Percentiles rank a stretch among this genome's conserved stretches.
These are phyloP conservation scores for Thielaviopsis cerberus DNA, from an alignment of 2,329 filamentous ascomycete genomes.

Conservation along the genomic window DNA sequence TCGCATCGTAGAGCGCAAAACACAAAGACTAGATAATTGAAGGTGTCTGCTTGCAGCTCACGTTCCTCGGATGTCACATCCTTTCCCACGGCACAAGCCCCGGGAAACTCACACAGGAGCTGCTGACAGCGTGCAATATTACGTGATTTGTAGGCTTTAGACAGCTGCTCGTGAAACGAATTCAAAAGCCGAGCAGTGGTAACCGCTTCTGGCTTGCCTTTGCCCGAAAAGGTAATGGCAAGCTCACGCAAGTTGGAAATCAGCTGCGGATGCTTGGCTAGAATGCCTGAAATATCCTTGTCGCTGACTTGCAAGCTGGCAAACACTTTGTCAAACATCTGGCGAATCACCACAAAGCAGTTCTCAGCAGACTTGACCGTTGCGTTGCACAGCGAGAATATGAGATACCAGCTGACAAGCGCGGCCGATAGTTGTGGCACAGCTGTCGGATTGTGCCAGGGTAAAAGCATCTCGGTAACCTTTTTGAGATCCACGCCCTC, in stretches of 20 bases:
- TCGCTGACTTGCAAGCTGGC: not conserved
- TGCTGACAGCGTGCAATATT: conserved; percentile 1
- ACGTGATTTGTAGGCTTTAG: conserved; percentile 1
- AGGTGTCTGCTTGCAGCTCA: conserved; percentile 16
- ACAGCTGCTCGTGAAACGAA: conserved; percentile 9
- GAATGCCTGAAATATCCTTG: not conserved
- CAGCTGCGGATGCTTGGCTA: not conserved
- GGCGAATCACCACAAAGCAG: conserved; percentile 3
- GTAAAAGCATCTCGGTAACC: conserved; percentile 2
- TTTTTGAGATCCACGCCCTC: conserved; percentile 1
- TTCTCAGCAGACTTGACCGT: not conserved
- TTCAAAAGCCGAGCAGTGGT: not conserved
- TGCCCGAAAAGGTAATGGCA: not conserved
- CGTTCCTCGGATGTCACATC: not conserved
- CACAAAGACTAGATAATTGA: conserved; percentile 24
- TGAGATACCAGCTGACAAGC: conserved; percentile 10
- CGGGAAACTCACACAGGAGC: conserved; percentile 8
- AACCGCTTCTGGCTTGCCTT: not conserved
- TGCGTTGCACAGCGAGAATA: conserved; percentile 1
- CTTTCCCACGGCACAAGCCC: not conserved
- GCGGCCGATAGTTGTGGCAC: not conserved
- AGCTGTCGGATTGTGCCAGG: not conserved
- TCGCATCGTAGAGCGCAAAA: conserved; percentile 20
- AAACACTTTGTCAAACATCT: conserved; percentile 9
- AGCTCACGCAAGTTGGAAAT: not conserved